Evolutionary conservation across 2,329 filamentous ascomycete species (phyloP), one percentile per base, ranked within the genome.

Genomic region (Xylariaceae sp.): DNA sequence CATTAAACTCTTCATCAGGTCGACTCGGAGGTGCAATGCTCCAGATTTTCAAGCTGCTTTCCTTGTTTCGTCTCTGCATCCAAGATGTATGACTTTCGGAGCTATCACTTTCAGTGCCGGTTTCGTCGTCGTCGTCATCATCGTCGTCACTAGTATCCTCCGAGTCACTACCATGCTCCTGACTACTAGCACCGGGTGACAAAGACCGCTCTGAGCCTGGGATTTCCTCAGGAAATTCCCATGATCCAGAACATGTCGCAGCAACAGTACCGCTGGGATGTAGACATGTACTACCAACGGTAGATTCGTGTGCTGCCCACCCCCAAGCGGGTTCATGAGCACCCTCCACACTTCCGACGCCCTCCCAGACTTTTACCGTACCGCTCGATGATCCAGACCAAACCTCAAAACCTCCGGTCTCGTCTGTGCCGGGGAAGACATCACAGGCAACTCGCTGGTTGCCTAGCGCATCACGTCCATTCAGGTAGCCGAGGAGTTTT

Each of bases 331-430:
- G 75, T 30, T 74, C 68, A 18, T 76, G 68, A 5, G 74, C 72
- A 13, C 82, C 83, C 50, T 75, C 77, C 2, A 62, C 64, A 45
- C 69, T 72, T 30, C 84, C 83, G 0, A 85, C 79, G 9, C 76
- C 76, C 49, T 87, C 81, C 80, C 83, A 88, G 5, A 86, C 78
- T 50, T 76, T 75, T n/a, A 85, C 80, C 2, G 72, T 68, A 1
- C 85, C 84, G 61, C 79, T 74, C 49, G 77, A 75, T 0, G 80
- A 78, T 1, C 85, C 85, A 4, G 82, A 82, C 85, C 85, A 88
- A 51, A 87, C 76, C 69, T 88, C 85, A 62, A 84, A 85, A 1
- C 78, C 78, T 1, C 74, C 73, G 0, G 62, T 48, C n/a, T 49
- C 61, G 9, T 70, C 68, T 2, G 68, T 61, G 3, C 76, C 74